These are phyloP conservation scores for Sanghuangporus weigelae DNA, from an alignment of 1,284 basidiomycete genomes.

Conservation along the genomic window DNA sequence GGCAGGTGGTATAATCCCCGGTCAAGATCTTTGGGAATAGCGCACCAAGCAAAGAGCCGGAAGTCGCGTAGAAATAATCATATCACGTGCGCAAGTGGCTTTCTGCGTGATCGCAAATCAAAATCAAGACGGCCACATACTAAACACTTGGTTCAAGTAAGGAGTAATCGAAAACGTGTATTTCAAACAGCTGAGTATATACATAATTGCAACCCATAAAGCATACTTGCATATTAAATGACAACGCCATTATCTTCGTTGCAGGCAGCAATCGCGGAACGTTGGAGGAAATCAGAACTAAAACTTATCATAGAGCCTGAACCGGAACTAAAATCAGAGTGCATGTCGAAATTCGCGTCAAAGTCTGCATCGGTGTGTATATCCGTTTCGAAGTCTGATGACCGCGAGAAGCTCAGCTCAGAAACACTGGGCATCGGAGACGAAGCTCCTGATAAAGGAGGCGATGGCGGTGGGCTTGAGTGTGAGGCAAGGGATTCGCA, in stretches of 20 bases:
- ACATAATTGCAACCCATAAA: not conserved
- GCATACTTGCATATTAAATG: not conserved
- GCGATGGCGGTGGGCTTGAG: constrained; percentile 1
- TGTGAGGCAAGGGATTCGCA: not conserved
- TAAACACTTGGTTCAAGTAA: not conserved
- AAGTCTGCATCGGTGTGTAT: not conserved
- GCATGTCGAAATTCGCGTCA: not conserved
- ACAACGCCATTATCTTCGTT: not conserved
- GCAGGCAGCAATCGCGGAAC: not conserved
- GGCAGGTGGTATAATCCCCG: too few relatives aligned
- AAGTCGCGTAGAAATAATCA: not conserved
- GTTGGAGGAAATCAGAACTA: constrained; percentile 9
- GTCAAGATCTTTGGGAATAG: too few relatives aligned
- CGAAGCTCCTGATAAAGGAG: not conserved
- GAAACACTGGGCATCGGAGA: not conserved
- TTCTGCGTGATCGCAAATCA: not conserved
- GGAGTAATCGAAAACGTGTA: not conserved
- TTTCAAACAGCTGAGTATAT: not conserved
- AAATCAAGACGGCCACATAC: not conserved
- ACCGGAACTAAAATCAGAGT: not conserved
- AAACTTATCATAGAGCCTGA: constrained; percentile 1
- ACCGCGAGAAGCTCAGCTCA: not conserved
- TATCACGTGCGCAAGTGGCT: not conserved
- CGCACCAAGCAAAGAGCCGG: not conserved
- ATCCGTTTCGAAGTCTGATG: not conserved